Evolutionary conservation across 108 stramenopile genomes (phyloP).

Genomic region (Cyclotella atomus): DNA sequence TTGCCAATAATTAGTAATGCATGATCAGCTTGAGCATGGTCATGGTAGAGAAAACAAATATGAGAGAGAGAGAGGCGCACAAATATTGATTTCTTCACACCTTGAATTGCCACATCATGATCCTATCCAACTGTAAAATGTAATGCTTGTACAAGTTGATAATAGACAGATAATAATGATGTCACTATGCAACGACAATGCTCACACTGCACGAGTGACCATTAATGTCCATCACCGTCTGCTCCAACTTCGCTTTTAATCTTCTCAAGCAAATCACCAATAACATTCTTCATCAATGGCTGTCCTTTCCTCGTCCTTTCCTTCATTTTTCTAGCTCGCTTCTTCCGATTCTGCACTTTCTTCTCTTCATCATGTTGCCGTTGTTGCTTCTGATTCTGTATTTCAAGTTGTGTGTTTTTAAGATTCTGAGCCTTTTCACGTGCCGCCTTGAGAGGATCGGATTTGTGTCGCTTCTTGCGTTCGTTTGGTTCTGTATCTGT

Average conservation of each 20-base stretch:
- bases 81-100: not conserved
- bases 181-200: no score
- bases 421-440: conserved; percentile 46
- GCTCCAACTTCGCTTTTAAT: conserved; percentile 43
- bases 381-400: conserved; percentile 25
- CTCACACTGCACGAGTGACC: no score
- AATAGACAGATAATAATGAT: no score
- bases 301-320: conserved; percentile 71
- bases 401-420: conserved; percentile 30
- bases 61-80: no score
- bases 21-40: no score
- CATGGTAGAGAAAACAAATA: no score
- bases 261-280: conserved; percentile 73
- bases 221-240: not conserved
- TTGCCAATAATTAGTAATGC: no score
- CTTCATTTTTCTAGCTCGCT: conserved; percentile 53
- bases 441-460: conserved; percentile 55
- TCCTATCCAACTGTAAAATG: no score
- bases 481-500: not conserved
- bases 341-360: conserved; percentile 50
- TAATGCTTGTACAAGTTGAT: no score
- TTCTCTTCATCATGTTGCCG: conserved; percentile 48
- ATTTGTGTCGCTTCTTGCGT: conserved; percentile 41
- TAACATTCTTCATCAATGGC: conserved; percentile 81
- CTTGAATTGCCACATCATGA: no score